Evolutionary conservation across 495 filamentous ascomycete species (phyloP).

Genomic region (Penicillium bialowiezense): DNA sequence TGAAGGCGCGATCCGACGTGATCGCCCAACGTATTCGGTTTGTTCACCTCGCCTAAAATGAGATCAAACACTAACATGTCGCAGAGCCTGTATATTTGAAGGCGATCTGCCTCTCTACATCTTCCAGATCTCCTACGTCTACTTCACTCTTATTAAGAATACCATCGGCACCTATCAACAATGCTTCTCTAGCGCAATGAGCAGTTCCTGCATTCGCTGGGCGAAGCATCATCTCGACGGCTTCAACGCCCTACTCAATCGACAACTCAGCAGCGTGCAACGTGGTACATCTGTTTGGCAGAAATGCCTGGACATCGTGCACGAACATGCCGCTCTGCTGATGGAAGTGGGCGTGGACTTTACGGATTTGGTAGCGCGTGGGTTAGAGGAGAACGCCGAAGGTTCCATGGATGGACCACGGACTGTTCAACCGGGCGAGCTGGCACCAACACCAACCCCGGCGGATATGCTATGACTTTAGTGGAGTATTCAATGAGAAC

Average conservation of each 20-base stretch:
- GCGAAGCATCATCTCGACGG: conserved; percentile 87
- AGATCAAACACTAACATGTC: conserved; percentile 36
- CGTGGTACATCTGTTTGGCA: conserved; percentile 67
- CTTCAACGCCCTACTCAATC: conserved; percentile 76
- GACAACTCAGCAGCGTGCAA: conserved; percentile 81
- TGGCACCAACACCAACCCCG: conserved; percentile 10
- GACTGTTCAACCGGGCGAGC: conserved; percentile 23
- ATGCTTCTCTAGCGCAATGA: conserved; percentile 82
- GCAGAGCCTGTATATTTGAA: conserved; percentile 87
- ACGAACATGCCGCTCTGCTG: conserved; percentile 74
- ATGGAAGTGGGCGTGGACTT: conserved; percentile 90
- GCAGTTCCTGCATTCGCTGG: conserved; percentile 93
- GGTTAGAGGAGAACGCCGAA: conserved; percentile 32
- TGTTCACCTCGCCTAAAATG: conserved; percentile 23
- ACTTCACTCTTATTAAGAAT: conserved; percentile 90
- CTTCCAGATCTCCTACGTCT: conserved; percentile 92
- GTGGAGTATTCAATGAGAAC: not conserved
- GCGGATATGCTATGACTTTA: not conserved
- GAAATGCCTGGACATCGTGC: conserved; percentile 79
- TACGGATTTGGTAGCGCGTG: conserved; percentile 59
- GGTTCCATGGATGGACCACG: conserved; percentile 8
- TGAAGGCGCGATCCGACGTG: conserved; percentile 70
- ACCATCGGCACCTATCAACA: conserved; percentile 84
- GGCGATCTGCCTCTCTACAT: conserved; percentile 90
- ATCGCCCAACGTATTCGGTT: conserved; percentile 82